Base-by-base conservation (phyloP, 306 rosid species). In the Fragaria ananassa region DNA sequence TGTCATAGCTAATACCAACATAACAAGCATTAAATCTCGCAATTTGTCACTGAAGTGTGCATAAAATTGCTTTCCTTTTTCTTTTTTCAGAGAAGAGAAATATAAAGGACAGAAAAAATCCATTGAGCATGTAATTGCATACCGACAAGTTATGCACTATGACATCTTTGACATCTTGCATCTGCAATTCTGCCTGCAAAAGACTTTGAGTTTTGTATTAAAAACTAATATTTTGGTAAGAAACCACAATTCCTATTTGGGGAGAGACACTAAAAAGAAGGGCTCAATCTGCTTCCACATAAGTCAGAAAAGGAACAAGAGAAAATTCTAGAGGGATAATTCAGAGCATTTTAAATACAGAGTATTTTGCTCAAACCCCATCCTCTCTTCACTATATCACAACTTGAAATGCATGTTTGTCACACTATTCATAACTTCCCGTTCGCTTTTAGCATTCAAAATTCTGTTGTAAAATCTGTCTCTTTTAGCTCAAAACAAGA, bases 71-170 rank as follows among this genome's bases (percentile, higher is more conserved):
- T 37, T 64, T 27, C 19, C 21, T 53, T 6, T 51, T 51, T 51
- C 23, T 53, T 39, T 68, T 67, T 0, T 6, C 53, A 8, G 66
- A 18, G 2, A 41, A 34, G 5, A 35, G 44, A 62, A 60, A 6
- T 15, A 18, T 41, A 82, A 19, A 19, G 35, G 47, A 76, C 9
- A 15, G 70, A 13, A 23, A 13, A 27, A 47, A 1, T 4, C 15
- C 69, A 64, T 34, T 14, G 23, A n/a, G n/a, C 56, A 17, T 23
- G 10, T 23, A 13, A 63, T 68, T 71, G 72, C 97, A 65, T 84
- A 94, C 97, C 83, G 98, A 94, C 73, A 94, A 89, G 87, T 88
- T 91, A 87, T 91, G 98, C 74, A 90, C 96, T 37, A 89, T 75
- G 9, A 94, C 96, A 71, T 90, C 88, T 83, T 85, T 90, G 42